Percentiles rank a stretch among this genome's conserved stretches.
phyloP scores from a whole-genome alignment of 768 basidiomycete species.

The Russula ochroleuca region DNA sequence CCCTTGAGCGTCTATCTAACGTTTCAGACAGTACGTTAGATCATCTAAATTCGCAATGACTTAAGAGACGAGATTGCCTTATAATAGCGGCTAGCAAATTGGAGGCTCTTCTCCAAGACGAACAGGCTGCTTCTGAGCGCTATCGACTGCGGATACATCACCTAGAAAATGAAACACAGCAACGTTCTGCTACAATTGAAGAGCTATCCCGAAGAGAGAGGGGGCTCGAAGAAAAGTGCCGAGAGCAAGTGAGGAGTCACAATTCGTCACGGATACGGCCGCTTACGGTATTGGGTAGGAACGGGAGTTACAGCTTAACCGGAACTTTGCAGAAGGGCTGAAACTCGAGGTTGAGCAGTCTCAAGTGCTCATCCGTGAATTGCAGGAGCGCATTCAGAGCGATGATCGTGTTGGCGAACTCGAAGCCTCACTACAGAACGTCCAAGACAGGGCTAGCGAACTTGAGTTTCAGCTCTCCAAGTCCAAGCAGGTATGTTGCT shows the following conservation, averaged over 20 bases:
- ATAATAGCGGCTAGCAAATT: constrained; percentile 30
- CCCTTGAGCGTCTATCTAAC: constrained; percentile 54
- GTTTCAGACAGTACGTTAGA: constrained; percentile 53
- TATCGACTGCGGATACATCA: constrained; percentile 38
- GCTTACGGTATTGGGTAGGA: constrained; percentile 45
- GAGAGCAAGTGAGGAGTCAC: constrained; percentile 47
- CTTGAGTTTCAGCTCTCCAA: constrained; percentile 79
- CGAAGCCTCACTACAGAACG: constrained; percentile 68
- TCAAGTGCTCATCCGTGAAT: constrained; percentile 57
- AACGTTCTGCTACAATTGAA: constrained; percentile 39
- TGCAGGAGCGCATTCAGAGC: constrained; percentile 78
- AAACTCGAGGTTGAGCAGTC: constrained; percentile 51
- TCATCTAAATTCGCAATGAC: not conserved
- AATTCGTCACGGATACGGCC: not conserved
- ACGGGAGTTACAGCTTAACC: constrained; percentile 66
- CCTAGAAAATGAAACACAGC: constrained; percentile 41
- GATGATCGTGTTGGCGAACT: constrained; percentile 77
- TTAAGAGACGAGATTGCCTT: not conserved
- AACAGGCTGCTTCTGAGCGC: constrained; percentile 24
- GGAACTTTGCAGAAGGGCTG: constrained; percentile 48
- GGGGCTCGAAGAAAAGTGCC: constrained; percentile 44
- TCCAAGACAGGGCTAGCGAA: constrained; percentile 77
- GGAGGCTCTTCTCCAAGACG: constrained; percentile 29
- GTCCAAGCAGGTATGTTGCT: constrained; percentile 59
- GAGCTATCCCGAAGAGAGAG: constrained; percentile 50